phyloP scores from a whole-genome alignment of 208 protist genomes.

The Trypanosoma scelopori region DNA sequence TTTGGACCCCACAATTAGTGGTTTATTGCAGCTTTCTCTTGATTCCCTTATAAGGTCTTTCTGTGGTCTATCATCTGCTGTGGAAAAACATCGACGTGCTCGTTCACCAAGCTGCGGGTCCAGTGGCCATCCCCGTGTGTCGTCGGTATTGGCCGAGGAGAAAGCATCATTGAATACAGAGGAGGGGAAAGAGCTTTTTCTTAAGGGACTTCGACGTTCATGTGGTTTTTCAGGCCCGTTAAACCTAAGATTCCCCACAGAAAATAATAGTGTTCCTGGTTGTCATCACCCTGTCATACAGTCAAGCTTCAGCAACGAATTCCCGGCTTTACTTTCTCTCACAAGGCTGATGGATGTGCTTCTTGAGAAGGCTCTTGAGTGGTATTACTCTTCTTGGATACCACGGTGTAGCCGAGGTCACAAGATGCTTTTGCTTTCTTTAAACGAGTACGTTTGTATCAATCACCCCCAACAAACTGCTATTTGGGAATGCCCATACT shows the following conservation, averaged over 20 bases:
- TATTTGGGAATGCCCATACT: slow-evolving; percentile 81
- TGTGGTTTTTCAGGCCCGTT: slow-evolving; percentile 26
- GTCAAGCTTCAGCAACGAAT: slow-evolving; percentile 53
- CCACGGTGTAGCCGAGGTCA: slow-evolving; percentile 69
- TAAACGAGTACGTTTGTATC: slow-evolving; percentile 46
- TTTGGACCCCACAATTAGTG: slow-evolving; percentile 1
- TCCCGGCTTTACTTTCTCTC: slow-evolving; percentile 54
- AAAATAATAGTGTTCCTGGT: slow-evolving; percentile 38
- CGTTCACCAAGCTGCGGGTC: background rate
- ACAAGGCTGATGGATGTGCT: slow-evolving; percentile 50
- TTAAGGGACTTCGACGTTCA: slow-evolving; percentile 36
- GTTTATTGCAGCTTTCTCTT: slow-evolving; percentile 16
- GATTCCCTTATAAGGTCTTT: slow-evolving; percentile 22
- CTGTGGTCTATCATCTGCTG: slow-evolving; percentile 14
- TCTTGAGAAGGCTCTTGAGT: slow-evolving; percentile 37
- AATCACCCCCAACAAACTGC: slow-evolving; percentile 53
- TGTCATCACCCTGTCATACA: slow-evolving; percentile 27
- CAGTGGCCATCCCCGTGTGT: background rate
- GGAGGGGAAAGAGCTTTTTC: slow-evolving; percentile 36
- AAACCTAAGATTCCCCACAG: slow-evolving; percentile 38
- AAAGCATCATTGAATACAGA: slow-evolving; percentile 18
- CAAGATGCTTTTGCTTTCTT: slow-evolving; percentile 61
- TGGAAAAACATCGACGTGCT: slow-evolving; percentile 13
- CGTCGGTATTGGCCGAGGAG: background rate
- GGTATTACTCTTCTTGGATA: slow-evolving; percentile 59